A percentile compares a stretch with the other conserved stretches of the same genome.
phyloP scores from a whole-genome alignment of 768 basidiomycete genomes.

The Neoboletus brunneissimus region DNA sequence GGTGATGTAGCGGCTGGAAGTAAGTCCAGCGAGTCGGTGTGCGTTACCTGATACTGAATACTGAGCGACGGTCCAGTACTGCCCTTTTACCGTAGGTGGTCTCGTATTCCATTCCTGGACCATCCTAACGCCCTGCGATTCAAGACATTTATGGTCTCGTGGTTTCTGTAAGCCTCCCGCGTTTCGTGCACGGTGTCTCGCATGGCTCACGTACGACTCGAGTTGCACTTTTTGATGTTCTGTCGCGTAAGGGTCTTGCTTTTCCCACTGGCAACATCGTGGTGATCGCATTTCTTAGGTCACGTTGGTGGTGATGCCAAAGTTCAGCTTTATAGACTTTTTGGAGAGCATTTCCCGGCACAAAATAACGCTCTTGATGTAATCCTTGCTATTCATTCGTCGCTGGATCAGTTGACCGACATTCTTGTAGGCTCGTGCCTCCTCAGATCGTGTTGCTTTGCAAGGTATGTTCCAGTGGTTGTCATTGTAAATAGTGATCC shows the following conservation, averaged over 20 bases:
- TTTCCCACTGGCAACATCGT: not conserved
- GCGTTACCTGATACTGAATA: slow-evolving; percentile 7
- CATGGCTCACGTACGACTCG: slow-evolving; percentile 19
- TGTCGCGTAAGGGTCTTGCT: slow-evolving; percentile 41
- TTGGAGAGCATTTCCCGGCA: slow-evolving; percentile 58
- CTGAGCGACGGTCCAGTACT: slow-evolving; percentile 39
- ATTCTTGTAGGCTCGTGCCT: slow-evolving; percentile 50
- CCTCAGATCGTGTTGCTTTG: slow-evolving; percentile 65
- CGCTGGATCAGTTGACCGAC: not conserved
- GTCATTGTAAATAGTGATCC: not conserved
- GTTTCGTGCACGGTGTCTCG: not conserved
- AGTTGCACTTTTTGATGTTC: slow-evolving; percentile 54
- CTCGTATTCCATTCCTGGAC: not conserved
- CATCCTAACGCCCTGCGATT: slow-evolving; percentile 12
- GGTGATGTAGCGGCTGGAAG: slow-evolving; percentile 60
- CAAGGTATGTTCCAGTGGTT: slow-evolving; percentile 44
- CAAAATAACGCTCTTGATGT: slow-evolving; percentile 57
- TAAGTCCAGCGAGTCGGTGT: slow-evolving; percentile 29
- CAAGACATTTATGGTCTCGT: slow-evolving; percentile 62
- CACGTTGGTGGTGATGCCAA: slow-evolving; percentile 56
- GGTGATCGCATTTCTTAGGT: slow-evolving; percentile 36
- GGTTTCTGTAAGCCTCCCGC: slow-evolving; percentile 42
- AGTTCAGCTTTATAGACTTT: slow-evolving; percentile 61
- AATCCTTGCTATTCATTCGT: slow-evolving; percentile 1
- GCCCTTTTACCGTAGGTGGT: slow-evolving; percentile 57